Percentiles rank a stretch among this genome's conserved stretches.
Evolutionary conservation across 176 grass and related monocot species (phyloP).

Genomic region (Saccharum officinarum): DNA sequence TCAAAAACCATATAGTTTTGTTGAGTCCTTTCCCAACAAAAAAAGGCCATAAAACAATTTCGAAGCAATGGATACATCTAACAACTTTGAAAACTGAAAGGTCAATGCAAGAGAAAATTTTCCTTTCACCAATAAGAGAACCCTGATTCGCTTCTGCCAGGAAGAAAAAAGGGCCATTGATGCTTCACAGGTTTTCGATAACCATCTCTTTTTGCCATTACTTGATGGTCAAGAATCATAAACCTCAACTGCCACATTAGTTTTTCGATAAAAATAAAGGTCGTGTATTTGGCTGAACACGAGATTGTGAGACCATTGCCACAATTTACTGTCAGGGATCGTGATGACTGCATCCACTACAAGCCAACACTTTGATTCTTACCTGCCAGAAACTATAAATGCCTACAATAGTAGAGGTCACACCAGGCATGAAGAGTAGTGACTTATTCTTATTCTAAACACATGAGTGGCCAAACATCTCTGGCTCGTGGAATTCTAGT

Average conservation of each 20-base stretch:
- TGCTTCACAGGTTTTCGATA: not conserved
- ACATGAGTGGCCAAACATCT: not conserved
- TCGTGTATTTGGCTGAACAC: not conserved
- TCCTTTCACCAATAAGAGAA: not conserved
- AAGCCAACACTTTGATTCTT: not conserved
- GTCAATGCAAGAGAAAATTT: not conserved
- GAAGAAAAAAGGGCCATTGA: not conserved
- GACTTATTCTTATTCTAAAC: not conserved
- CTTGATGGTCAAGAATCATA: not conserved
- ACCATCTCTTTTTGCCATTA: not conserved
- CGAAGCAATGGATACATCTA: not conserved
- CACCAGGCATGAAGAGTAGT: not conserved
- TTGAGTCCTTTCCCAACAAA: not conserved
- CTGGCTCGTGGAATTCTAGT: not conserved
- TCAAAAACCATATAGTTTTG: not conserved
- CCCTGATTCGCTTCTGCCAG: not conserved
- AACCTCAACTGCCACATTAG: not conserved
- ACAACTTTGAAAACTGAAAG: not conserved
- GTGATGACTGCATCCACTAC: not conserved
- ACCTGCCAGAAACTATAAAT: not conserved
- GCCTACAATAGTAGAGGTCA: not conserved
- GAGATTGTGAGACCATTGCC: not conserved
- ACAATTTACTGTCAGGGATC: not conserved
- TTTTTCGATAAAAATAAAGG: not conserved
- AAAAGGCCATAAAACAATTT: not conserved